Evolutionary conservation across 176 grass and related monocot species (phyloP), one percentile per base, ranked within the genome.

Genomic region (Phoenix dactylifera): DNA sequence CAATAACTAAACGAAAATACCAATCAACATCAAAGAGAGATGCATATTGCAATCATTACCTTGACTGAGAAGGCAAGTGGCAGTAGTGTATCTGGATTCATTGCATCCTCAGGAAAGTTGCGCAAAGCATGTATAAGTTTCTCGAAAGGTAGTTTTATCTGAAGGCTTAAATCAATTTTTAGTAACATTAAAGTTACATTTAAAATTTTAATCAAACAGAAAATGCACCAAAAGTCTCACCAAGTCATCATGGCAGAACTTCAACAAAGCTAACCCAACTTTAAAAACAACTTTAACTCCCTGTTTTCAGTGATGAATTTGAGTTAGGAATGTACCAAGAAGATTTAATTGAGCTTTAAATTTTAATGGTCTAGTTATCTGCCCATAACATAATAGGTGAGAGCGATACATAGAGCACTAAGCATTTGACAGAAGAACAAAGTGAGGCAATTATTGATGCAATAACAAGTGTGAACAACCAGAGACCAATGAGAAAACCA

Each of bases 61-160:
- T 86, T 92, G 77, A 98, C 86, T 62, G 87, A 59, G 66, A 86
- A 86, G 15, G 82, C 84, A 62, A 92, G 77, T 24, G 84, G 84
- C 26, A 98, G 66, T 83, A 98, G 49, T 62, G 50, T 77, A 76
- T 92, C 76, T 56, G 87, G 84, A 89, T 92, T 78, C 55, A 82
- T 92, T 28, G 87, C 93, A 17, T 88, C 93, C 7, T 88, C 93
- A 5, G 87, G 87, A 26, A 98, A 98, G 56, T 98, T 92, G 66
- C 79, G 83, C 51, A 98, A 71, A 59, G 81, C 58, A 79, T 91
- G 76, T 57, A 98, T 26, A 65, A 98, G 79, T 64, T 83, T 70
- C 73, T 98, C 93, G 16, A 98, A 92, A 76, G 93, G 87, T 61
- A 92, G 66, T 69, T 92, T 92, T 28, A 98, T 74, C 84, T 98